Conservation (phyloP, 257 asterid species). For the Capsicum rhomboideum region DNA sequence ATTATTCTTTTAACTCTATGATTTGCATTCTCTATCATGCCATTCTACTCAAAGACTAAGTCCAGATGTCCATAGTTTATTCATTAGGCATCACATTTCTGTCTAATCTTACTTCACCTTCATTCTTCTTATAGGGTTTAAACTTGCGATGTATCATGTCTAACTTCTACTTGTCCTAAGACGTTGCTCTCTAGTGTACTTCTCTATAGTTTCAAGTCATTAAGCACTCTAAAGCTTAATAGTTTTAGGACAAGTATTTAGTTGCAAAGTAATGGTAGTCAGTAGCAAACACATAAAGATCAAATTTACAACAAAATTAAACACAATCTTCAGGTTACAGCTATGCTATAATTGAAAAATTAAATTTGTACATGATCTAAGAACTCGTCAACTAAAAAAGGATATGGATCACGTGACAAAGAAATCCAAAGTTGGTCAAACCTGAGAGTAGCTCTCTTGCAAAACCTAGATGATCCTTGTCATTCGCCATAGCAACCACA, state of each 20-base stretch:
- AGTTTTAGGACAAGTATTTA: not conserved
- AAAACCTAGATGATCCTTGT: slow-evolving; percentile 84
- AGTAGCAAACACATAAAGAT: not conserved
- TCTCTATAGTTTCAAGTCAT: not conserved
- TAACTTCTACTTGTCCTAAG: not conserved
- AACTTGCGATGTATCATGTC: not conserved
- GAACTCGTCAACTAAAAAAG: not conserved
- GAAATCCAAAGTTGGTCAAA: slow-evolving; percentile 16
- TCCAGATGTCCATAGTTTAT: not conserved
- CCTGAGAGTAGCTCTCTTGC: slow-evolving; percentile 76
- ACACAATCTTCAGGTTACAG: not conserved
- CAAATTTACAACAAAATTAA: not conserved
- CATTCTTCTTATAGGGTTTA: not conserved
- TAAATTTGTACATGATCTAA: not conserved
- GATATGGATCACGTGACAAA: not conserved
- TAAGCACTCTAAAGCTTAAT: not conserved
- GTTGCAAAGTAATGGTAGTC: not conserved
- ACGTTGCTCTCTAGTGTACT: not conserved
- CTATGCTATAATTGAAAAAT: not conserved
- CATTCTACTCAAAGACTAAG: not conserved
- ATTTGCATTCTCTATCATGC: not conserved
- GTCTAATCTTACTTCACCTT: not conserved
- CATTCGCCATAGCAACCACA: slow-evolving; percentile 90
- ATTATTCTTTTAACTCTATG: not conserved
- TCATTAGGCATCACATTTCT: not conserved